These are phyloP conservation scores for Drechslera avenae DNA, from an alignment of 2,329 filamentous ascomycete species.

Conservation along the genomic window DNA sequence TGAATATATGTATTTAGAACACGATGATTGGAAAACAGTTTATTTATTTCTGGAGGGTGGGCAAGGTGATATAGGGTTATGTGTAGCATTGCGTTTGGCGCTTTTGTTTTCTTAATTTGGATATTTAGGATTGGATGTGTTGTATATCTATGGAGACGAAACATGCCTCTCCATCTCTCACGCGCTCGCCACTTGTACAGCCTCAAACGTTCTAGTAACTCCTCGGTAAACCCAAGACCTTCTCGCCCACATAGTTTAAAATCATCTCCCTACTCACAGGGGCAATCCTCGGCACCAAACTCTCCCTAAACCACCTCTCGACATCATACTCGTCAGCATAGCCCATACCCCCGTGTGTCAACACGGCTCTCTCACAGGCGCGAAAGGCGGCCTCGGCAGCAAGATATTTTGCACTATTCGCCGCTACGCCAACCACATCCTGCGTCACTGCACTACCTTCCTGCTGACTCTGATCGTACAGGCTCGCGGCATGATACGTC, in stretches of 20 bases:
- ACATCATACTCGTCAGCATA: constrained; percentile 68
- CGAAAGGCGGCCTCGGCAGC: constrained; percentile 66
- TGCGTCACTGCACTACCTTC: constrained; percentile 21
- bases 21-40: no score
- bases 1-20: no score
- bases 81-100: no score
- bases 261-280: constrained; percentile 74
- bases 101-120: no score
- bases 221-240: constrained; percentile 67
- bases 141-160: no score
- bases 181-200: no score
- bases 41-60: background rate
- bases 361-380: constrained; percentile 62
- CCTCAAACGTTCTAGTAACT: constrained; percentile 60
- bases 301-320: constrained; percentile 64
- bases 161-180: no score
- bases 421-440: constrained; percentile 58
- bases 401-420: constrained; percentile 63
- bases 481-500: constrained; percentile 64
- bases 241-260: constrained; percentile 73
- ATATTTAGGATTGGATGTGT: no score
- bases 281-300: constrained; percentile 64
- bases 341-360: constrained; percentile 66
- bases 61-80: no score
- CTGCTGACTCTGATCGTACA: constrained; percentile 58